phyloP scores from a whole-genome alignment of 2,329 filamentous ascomycete genomes.

The Fusarium keratoplasticum region DNA sequence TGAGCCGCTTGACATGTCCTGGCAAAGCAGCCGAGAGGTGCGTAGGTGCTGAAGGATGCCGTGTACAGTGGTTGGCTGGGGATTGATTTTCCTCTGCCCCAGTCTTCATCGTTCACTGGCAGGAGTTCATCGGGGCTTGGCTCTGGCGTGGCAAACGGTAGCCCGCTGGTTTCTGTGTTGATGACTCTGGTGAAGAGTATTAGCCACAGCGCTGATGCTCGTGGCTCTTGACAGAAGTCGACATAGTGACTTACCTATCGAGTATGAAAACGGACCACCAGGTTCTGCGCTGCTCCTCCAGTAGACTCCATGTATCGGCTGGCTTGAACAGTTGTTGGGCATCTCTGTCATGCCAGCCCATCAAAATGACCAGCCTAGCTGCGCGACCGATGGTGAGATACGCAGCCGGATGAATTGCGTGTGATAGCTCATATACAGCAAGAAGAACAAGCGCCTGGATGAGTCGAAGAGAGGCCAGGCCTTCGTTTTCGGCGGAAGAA shows the following conservation, averaged over 20 bases:
- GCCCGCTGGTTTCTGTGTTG: constrained; percentile 14
- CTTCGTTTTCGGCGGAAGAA: constrained; percentile 14
- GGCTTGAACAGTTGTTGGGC: constrained; percentile 23
- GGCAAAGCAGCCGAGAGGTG: constrained; percentile 26
- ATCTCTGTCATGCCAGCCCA: constrained; percentile 23
- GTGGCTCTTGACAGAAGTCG: too few species aligned
- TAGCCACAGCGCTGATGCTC: neutral
- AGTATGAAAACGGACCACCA: constrained; percentile 38
- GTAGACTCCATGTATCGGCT: constrained; percentile 28
- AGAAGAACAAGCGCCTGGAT: constrained; percentile 30
- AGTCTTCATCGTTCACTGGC: constrained; percentile 35
- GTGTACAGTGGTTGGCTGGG: constrained; percentile 31
- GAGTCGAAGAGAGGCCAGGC: constrained; percentile 25
- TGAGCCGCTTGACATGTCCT: constrained; percentile 35
- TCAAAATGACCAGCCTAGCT: constrained; percentile 27
- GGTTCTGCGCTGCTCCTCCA: constrained; percentile 33
- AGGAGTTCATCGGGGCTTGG: constrained; percentile 22
- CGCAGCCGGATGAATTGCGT: constrained; percentile 33
- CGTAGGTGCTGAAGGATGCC: constrained; percentile 17
- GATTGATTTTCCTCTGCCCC: constrained; percentile 27
- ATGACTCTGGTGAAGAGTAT: constrained; percentile 7
- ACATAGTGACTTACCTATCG: constrained; percentile 21
- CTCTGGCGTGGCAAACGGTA: constrained; percentile 13
- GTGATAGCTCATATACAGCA: constrained; percentile 22
- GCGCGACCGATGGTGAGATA: constrained; percentile 33